phyloP scores from a whole-genome alignment of 805 yeast genomes.

The Ogataea pilisensis region DNA sequence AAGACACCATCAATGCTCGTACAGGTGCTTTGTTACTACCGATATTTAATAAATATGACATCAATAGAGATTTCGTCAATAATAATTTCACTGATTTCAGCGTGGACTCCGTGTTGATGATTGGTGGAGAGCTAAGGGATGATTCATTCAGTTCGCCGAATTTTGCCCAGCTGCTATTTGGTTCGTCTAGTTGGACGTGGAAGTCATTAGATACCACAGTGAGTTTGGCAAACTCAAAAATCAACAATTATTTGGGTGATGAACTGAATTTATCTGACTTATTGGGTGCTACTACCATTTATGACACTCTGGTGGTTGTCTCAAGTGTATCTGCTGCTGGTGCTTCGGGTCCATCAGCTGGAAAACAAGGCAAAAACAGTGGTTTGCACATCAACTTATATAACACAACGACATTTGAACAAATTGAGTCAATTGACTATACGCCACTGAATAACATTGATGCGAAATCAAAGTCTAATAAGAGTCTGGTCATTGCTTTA shows the following conservation, averaged over 20 bases:
- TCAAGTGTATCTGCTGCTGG: conserved; percentile 21
- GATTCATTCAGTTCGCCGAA: conserved; percentile 37
- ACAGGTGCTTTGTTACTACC: conserved; percentile 52
- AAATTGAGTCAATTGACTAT: conserved; percentile 31
- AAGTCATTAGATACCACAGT: conserved; percentile 26
- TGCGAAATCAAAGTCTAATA: conserved; percentile 15
- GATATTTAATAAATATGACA: conserved; percentile 33
- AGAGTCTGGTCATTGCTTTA: conserved; percentile 39
- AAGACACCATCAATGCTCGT: conserved; percentile 48
- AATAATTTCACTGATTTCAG: conserved; percentile 31
- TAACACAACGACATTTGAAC: conserved; percentile 35
- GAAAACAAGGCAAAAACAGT: conserved; percentile 19
- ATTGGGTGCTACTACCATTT: conserved; percentile 49
- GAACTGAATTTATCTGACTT: conserved; percentile 27
- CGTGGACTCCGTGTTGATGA: conserved; percentile 42
- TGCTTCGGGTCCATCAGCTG: not conserved
- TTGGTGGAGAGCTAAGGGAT: conserved; percentile 55
- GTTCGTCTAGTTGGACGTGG: conserved; percentile 43
- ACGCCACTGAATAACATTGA: conserved; percentile 18
- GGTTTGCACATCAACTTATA: conserved; percentile 38
- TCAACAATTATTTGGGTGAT: conserved; percentile 15
- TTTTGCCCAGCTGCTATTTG: conserved; percentile 36
- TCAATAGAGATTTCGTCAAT: conserved; percentile 18
- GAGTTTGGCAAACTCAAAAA: conserved; percentile 20
- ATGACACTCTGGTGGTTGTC: conserved; percentile 46